Base-by-base conservation (phyloP, 208 protist species). In the Acanthamoeba quina region DNA sequence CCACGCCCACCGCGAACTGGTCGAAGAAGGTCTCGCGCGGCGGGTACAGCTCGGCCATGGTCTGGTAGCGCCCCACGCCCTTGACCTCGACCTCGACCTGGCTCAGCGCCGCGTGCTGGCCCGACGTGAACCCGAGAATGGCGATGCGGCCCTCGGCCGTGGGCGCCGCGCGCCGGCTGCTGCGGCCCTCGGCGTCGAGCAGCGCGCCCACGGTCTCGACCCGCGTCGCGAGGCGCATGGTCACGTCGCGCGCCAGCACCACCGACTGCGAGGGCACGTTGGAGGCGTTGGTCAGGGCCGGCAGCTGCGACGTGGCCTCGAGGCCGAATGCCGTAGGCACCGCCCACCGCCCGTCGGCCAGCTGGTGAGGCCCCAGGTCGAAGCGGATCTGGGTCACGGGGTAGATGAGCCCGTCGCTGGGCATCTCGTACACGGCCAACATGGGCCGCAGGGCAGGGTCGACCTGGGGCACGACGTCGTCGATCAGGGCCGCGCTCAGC, bases 21-120 rank as follows among this genome's bases (percentile, higher is more conserved):
- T 89, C 52, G 31, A 89, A 89, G 82, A 89, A 89, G n/a, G 26
- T 66, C 19, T 68, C 56, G 56, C 82, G 82, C 26, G 82, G 24
- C 26, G 82, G 29, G 54, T 49, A 68, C 15, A 89, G 82, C 19
- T 66, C 31, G 52, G 54, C 10, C 52, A 89, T 19, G n/a, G 7
- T 37, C 52, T 68, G 82, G 54, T 68, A 89, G 52, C 13, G 13
- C n/a, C 29, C 19, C n/a, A 56, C 3, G 49, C 17, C 44, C n/a
- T 56, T 15, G n/a, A 86, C 24, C 11, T 5, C 24, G 49, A 86
- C 49, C 78, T 24, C 29, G 15, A 41, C 21, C n/a, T 41, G 24
- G 44, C 49, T 34, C 49, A 56, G 78, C 47, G 47, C 24, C 26
- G 82, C 24, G 7, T n/a, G 15, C 17, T 68, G 47, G 7, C 29